Base-by-base conservation (phyloP, 345 rosid genomes). In the Crucihimalaya himalaica region DNA sequence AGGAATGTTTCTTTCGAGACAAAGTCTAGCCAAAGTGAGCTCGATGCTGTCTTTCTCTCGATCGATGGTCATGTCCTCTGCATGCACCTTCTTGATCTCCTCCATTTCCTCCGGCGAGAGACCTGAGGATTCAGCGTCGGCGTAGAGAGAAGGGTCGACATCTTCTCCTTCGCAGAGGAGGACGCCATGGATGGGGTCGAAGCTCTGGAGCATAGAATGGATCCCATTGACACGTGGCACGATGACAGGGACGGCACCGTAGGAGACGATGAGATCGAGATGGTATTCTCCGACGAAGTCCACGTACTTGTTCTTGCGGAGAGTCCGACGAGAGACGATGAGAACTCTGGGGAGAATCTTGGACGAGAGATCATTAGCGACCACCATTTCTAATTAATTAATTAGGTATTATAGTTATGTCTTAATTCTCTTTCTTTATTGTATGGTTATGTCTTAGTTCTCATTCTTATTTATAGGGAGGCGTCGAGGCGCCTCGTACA, bases 101-200 rank as follows among this genome's bases (percentile, higher is more conserved):
- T 88, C 82, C 2, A 88, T 84, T 19, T 86, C 90, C 54, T 83
- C 85, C 0, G 55, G 66, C 0, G 85, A 83, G 51, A 88, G 71
- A 1, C 77, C 84, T 4, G 84, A 69, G 1, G 72, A 61, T 10
- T 83, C 86, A 1, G 79, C 59, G n/a, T 83, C 63, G 6, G 81
- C 86, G 13, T 88, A 86, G 25, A 75, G 86, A 18, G 91, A 82
- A 27, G 90, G 91, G 73, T 86, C 93, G 13, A 88, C 72, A 32
- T 88, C 91, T 71, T 88, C 93, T 19, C 93, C 93, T 78, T 87
- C 93, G 37, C 88, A 88, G 32, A 88, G 87, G 67, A 86, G 88
- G 42, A 88, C 90, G 1, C 90, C 93, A 40, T 88, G 90, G 74
- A 88, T 83, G 0, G 94, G 94, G 61, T 83, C 89, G 37, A 88